Evolutionary conservation across 192 early-diverging fungal genomes (phyloP).

Genomic region (Podila clonocystis): DNA sequence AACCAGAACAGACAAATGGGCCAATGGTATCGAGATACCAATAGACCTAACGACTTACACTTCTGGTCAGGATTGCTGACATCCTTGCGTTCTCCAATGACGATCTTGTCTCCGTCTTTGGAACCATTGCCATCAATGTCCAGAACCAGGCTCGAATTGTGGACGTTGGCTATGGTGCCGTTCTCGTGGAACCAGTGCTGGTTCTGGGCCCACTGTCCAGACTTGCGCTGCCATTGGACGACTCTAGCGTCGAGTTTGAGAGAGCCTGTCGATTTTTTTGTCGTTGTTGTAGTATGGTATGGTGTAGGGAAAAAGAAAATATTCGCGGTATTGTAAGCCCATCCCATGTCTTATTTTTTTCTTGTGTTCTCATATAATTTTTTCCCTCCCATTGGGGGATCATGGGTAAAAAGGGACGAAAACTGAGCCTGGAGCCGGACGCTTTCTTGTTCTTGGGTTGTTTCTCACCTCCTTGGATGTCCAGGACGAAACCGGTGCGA

Average conservation of each 20-base stretch:
- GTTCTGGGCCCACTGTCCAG: slow-evolving; percentile 43
- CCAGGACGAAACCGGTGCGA: slow-evolving; percentile 48
- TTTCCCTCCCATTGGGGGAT: not conserved
- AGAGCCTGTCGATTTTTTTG: slow-evolving; percentile 29
- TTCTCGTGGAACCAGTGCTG: slow-evolving; percentile 50
- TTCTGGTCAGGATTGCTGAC: slow-evolving; percentile 32
- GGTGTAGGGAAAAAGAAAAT: not conserved
- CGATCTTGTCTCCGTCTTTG: slow-evolving; percentile 50
- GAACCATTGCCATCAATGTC: slow-evolving; percentile 49
- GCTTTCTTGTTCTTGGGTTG: not conserved
- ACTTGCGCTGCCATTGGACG: slow-evolving; percentile 44
- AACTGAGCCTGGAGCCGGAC: not conserved
- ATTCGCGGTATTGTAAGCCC: not conserved
- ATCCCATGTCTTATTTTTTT: not conserved
- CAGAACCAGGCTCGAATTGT: slow-evolving; percentile 45
- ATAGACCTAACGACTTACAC: slow-evolving; percentile 14
- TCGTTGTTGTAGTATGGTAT: not conserved
- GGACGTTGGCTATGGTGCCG: slow-evolving; percentile 49
- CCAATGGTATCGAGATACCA: too few relatives aligned
- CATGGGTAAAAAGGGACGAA: not conserved
- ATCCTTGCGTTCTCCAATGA: slow-evolving; percentile 44
- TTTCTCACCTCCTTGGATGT: slow-evolving; percentile 43
- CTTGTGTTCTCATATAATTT: not conserved
- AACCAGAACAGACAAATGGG: not conserved
- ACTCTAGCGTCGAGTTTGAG: slow-evolving; percentile 40